Evolutionary conservation across 2,329 filamentous ascomycete genomes (phyloP), one percentile per base, ranked within the genome.

Genomic region (Tolypocladium pustulatum): DNA sequence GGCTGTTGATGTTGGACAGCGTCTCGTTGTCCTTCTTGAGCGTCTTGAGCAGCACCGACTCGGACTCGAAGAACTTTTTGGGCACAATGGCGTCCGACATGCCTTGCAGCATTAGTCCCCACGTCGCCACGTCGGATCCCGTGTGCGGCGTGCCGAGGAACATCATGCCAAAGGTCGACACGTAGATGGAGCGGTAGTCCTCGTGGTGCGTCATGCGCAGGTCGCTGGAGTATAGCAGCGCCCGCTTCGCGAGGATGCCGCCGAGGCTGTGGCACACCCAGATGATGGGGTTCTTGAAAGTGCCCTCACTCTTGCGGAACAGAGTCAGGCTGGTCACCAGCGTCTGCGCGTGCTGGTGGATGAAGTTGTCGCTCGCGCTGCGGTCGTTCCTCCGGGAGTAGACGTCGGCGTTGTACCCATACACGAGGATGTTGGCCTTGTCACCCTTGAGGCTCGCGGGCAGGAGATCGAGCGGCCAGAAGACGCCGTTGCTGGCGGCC

Each of bases 101-200:
- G 62, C 79, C 81, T 70, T 91, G 86, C 38, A 91, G 73, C 58
- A 88, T 74, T 13, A 80, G 73, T 0, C 83, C 87, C 86, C 87
- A 90, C 65, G 82, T 80, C 1, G 87, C 88, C 2, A 86, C 73
- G 62, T 86, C 85, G 1, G 87, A 84, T 10, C 88, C 88, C 22
- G 80, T 83, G 69, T 91, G 89, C 8, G 89, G 89, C 17, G 89
- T 92, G 17, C 88, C 89, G 34, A 92, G 78, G 68, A 92, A 92
- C 38, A 91, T 78, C 59, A 91, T 82, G 30, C 85, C 89, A 66
- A 86, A 91, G 0, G 89, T 91, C 1, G 87, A 90, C 12, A 90
- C 80, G 64, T 82, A 90, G 57, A 91, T 82, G 13, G 86, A 86
- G 25, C 87, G 81, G 40, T 84, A 78, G 58, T 87, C 80, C 61